Percentiles rank a stretch among this genome's conserved stretches.
phyloP scores from a whole-genome alignment of 1,284 basidiomycete species.

The Pascua sp. region DNA sequence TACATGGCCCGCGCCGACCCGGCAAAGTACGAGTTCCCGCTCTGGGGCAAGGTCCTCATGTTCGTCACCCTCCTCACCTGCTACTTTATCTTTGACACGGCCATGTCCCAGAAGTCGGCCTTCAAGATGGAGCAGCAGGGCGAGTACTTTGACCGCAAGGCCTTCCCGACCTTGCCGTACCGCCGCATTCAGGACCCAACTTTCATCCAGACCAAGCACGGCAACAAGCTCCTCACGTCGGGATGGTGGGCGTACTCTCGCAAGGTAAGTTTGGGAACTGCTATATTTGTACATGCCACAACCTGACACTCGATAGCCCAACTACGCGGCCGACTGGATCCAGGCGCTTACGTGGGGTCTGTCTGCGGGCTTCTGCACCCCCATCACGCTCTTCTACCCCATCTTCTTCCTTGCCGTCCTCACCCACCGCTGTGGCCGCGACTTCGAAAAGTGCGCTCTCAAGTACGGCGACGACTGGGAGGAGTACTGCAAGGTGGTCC shows the following conservation, averaged over 20 bases:
- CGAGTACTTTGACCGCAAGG: conserved; percentile 75
- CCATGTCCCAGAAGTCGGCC: conserved; percentile 95
- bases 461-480: conserved; percentile 98
- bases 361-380: conserved; percentile 72
- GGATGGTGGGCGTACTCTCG: conserved; percentile 69
- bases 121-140: conserved; percentile 98
- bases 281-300: conserved; percentile 59
- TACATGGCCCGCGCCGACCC: conserved; percentile 97
- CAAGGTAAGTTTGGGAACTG: conserved; percentile 52
- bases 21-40: conserved; percentile 79
- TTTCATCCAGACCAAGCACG: conserved; percentile 90
- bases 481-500: conserved; percentile 74
- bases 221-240: conserved; percentile 56
- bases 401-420: conserved; percentile 88
- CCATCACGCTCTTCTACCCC: conserved; percentile 94
- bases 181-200: conserved; percentile 82
- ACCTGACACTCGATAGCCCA: conserved; percentile 17
- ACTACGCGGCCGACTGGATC: conserved; percentile 52
- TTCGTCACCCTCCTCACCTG: conserved; percentile 67
- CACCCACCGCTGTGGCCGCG: conserved; percentile 78
- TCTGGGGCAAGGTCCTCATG: conserved; percentile 46
- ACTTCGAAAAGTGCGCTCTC: conserved; percentile 86
- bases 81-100: conserved; percentile 86
- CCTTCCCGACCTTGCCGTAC: conserved; percentile 92
- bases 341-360: conserved; percentile 90